phyloP scores from a whole-genome alignment of 805 yeast genomes.

The Candida orba region DNA sequence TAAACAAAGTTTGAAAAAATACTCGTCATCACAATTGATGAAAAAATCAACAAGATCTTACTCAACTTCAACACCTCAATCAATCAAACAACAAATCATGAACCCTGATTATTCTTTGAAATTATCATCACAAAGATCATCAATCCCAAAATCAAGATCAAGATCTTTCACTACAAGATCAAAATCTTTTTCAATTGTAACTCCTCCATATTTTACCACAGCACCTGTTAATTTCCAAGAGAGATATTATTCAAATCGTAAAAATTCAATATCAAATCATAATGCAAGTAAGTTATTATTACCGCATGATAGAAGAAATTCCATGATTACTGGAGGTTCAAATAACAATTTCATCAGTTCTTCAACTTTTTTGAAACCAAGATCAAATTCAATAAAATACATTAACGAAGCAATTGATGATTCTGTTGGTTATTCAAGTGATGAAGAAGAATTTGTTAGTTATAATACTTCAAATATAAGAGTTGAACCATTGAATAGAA shows the following conservation, averaged over 20 bases:
- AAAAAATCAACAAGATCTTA: constrained; percentile 5
- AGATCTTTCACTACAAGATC: constrained; percentile 10
- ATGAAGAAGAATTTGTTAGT: constrained; percentile 8
- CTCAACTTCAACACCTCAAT: constrained; percentile 2
- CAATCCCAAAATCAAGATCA: constrained; percentile 2
- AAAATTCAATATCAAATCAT: constrained; percentile 8
- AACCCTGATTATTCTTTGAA: background rate
- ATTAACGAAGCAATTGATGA: constrained; percentile 4
- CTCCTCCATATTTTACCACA: constrained; percentile 10
- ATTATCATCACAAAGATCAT: background rate
- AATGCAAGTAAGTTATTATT: background rate
- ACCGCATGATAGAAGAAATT: constrained; percentile 5
- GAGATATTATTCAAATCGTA: constrained; percentile 10
- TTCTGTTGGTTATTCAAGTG: constrained; percentile 4
- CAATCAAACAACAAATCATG: background rate
- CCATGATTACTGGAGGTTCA: constrained; percentile 1
- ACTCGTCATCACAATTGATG: constrained; percentile 2
- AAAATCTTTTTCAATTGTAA: constrained; percentile 10
- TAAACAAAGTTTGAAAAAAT: background rate
- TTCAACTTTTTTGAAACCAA: constrained; percentile 4
- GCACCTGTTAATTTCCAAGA: constrained; percentile 11
- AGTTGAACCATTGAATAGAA: constrained; percentile 12
- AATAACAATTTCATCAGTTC: background rate
- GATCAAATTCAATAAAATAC: constrained; percentile 13
- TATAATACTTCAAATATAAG: constrained; percentile 12